These are phyloP conservation scores for Protea cynaroides DNA, from an alignment of 164 flowering plant species.

Conservation along the genomic window DNA sequence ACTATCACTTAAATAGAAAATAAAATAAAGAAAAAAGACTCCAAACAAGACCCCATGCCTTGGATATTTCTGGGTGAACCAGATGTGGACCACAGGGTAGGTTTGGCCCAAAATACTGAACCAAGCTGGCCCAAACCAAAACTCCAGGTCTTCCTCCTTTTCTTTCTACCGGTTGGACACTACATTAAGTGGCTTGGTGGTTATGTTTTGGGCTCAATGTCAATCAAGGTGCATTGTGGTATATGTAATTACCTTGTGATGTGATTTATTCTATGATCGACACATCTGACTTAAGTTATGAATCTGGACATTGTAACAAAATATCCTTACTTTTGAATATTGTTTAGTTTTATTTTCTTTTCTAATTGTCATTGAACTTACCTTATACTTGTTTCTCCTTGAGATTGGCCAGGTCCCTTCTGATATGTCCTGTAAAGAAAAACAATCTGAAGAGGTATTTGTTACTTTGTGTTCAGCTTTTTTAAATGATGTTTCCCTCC, in stretches of 20 bases:
- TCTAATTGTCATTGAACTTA: background rate
- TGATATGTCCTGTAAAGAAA: slow-evolving; percentile 37
- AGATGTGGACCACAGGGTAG: no score
- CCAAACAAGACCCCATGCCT: no score
- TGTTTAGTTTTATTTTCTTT: background rate
- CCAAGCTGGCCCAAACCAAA: no score
- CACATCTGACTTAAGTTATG: background rate
- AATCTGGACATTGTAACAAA: background rate
- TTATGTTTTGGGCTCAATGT: background rate
- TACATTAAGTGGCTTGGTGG: background rate
- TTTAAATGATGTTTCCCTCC: no score
- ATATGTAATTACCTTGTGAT: background rate
- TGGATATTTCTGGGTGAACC: no score
- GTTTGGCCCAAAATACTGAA: no score
- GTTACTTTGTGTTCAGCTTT: background rate
- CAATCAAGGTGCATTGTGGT: background rate
- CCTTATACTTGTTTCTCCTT: slow-evolving; percentile 3
- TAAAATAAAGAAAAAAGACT: no score
- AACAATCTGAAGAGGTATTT: slow-evolving; percentile 42
- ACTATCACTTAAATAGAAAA: no score
- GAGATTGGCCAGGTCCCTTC: slow-evolving; percentile 55
- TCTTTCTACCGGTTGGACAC: no score
- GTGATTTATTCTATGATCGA: background rate
- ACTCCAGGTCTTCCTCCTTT: no score
- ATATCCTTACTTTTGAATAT: background rate